Evolutionary conservation across 192 early-diverging fungal genomes (phyloP).

Genomic region (Rhizophlyctis rosea): DNA sequence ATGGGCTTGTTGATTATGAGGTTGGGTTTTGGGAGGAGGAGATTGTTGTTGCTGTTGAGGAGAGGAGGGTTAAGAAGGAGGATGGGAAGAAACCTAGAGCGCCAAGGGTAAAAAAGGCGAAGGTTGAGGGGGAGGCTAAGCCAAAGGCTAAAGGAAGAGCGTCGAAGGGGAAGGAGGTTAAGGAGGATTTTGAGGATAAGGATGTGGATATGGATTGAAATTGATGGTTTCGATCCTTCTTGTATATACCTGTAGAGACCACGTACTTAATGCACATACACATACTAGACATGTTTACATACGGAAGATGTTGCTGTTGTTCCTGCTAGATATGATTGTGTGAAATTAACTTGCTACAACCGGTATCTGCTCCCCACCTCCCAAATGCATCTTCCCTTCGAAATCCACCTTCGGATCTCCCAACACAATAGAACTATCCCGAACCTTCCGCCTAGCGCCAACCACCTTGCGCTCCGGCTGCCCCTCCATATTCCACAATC

Average conservation of each 20-base stretch:
- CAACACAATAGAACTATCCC: constrained; percentile 13
- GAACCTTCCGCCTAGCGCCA: neutral
- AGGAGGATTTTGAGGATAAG: too few relatives aligned
- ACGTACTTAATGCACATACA: too few relatives aligned
- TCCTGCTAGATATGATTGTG: too few relatives aligned
- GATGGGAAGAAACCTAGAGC: neutral
- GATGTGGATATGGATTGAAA: too few relatives aligned
- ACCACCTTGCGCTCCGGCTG: neutral
- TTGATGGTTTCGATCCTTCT: too few relatives aligned
- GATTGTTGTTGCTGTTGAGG: constrained; percentile 64
- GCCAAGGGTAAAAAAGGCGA: neutral
- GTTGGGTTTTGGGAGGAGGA: constrained; percentile 78
- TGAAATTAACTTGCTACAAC: too few relatives aligned
- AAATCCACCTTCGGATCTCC: constrained; percentile 16
- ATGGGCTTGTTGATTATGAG: constrained; percentile 80
- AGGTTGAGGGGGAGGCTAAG: neutral
- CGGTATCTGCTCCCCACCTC: too few relatives aligned
- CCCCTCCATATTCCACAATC: constrained; percentile 3
- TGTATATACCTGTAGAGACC: too few relatives aligned
- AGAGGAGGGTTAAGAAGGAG: neutral
- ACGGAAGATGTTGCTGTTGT: too few relatives aligned
- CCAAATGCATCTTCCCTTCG: too few relatives aligned
- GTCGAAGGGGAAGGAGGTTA: too few relatives aligned
- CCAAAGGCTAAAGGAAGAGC: neutral
- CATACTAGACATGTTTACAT: too few relatives aligned